A percentile compares a stretch with the other conserved stretches of the same genome.
Conservation (phyloP, 2,329 filamentous ascomycete species). For the Grosmannia clavigera region DNA sequence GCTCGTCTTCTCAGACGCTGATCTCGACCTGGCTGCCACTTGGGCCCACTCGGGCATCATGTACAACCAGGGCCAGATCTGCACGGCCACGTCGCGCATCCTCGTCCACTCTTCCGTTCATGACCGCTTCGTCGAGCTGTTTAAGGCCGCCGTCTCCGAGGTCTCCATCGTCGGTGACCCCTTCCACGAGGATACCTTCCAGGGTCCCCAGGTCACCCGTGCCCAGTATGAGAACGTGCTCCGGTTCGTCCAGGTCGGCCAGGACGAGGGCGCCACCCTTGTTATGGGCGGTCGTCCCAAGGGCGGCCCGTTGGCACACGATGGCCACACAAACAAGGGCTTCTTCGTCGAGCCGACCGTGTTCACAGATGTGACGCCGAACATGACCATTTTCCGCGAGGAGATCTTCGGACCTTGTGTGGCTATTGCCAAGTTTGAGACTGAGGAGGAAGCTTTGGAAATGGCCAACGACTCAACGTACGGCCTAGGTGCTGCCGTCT, state of each 20-base stretch:
- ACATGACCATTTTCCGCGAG: slow-evolving; percentile 23
- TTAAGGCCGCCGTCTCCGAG: slow-evolving; percentile 44
- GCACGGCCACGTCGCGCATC: slow-evolving; percentile 47
- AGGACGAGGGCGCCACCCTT: slow-evolving; percentile 51
- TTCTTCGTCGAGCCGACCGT: slow-evolving; percentile 24
- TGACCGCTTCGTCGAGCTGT: slow-evolving; percentile 49
- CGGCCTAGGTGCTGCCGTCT: slow-evolving; percentile 44
- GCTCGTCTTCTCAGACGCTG: slow-evolving; percentile 49
- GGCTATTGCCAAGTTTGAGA: slow-evolving; percentile 21
- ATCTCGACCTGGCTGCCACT: slow-evolving; percentile 51
- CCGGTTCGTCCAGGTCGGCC: slow-evolving; percentile 53
- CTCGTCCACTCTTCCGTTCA: slow-evolving; percentile 45
- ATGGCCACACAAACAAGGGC: slow-evolving; percentile 27
- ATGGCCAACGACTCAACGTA: slow-evolving; percentile 36
- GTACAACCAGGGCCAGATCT: slow-evolving; percentile 49
- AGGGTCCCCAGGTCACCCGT: slow-evolving; percentile 58
- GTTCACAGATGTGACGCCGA: slow-evolving; percentile 22
- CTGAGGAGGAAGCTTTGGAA: slow-evolving; percentile 24
- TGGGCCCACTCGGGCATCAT: slow-evolving; percentile 31
- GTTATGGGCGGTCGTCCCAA: slow-evolving; percentile 42
- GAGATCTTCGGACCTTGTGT: slow-evolving; percentile 26
- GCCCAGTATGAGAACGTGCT: slow-evolving; percentile 55
- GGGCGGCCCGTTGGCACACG: slow-evolving; percentile 21
- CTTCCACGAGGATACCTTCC: slow-evolving; percentile 53
- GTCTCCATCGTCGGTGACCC: slow-evolving; percentile 54